Percentiles rank a stretch among this genome's conserved stretches.
These are phyloP conservation scores for Colletotrichum melonis DNA, from an alignment of 2,329 filamentous ascomycete species.

Conservation along the genomic window DNA sequence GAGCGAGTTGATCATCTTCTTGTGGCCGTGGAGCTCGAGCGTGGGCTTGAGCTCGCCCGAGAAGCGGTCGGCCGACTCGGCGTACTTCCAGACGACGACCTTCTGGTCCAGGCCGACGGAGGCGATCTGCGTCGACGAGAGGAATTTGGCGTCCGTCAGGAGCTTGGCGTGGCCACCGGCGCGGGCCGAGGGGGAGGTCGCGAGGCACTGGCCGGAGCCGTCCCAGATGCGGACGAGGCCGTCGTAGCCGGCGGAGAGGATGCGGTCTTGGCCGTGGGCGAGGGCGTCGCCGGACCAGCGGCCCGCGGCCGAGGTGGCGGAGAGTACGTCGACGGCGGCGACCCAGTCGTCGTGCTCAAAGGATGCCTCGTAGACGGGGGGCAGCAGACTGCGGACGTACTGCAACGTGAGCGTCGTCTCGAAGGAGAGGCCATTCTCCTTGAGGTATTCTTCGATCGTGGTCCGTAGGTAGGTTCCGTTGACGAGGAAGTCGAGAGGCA, in stretches of 20 bases:
- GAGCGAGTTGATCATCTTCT: slow-evolving; percentile 77
- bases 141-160: slow-evolving; percentile 85
- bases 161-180: slow-evolving; percentile 81
- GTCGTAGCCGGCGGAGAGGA: slow-evolving; percentile 95
- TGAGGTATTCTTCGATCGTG: slow-evolving; percentile 90
- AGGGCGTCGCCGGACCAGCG: slow-evolving; percentile 64
- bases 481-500: slow-evolving; percentile 94
- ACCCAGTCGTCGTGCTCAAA: slow-evolving; percentile 99
- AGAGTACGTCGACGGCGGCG: slow-evolving; percentile 85
- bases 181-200: slow-evolving; percentile 75
- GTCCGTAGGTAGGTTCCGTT: slow-evolving; percentile 93
- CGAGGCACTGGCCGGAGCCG: slow-evolving; percentile 84
- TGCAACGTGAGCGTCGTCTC: slow-evolving; percentile 90
- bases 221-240: slow-evolving; percentile 91
- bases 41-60: slow-evolving; percentile 75
- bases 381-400: slow-evolving; percentile 92
- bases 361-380: slow-evolving; percentile 87
- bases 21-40: slow-evolving; percentile 88
- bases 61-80: slow-evolving; percentile 71
- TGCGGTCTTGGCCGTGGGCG: slow-evolving; percentile 71
- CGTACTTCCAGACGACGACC: slow-evolving; percentile 90
- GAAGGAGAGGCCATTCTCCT: slow-evolving; percentile 85
- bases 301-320: slow-evolving; percentile 71
- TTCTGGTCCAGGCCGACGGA: slow-evolving; percentile 88
- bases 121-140: slow-evolving; percentile 81